A percentile compares a stretch with the other conserved stretches of the same genome.
phyloP scores from a whole-genome alignment of 805 yeast species.

The Metschnikowia vanudenii region DNA sequence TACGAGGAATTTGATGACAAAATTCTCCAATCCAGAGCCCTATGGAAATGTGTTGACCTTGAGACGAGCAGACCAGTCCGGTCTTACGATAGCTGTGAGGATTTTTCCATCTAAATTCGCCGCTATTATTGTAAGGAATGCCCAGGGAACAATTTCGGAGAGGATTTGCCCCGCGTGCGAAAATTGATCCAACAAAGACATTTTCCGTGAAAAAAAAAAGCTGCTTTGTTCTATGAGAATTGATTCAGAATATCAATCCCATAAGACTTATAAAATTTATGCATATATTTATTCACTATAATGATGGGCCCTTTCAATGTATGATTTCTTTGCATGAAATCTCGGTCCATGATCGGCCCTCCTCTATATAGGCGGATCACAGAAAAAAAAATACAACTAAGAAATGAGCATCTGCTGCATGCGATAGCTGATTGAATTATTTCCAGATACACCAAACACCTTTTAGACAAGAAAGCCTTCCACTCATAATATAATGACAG shows the following conservation, averaged over 20 bases:
- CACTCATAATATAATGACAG: slow-evolving; percentile 23
- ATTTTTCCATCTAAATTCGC: slow-evolving; percentile 3
- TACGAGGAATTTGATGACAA: slow-evolving; percentile 60
- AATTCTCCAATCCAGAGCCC: slow-evolving; percentile 43
- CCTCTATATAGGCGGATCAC: slow-evolving; percentile 6
- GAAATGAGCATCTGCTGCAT: neutral
- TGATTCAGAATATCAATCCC: too few species aligned
- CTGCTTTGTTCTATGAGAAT: too few species aligned
- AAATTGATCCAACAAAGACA: too few species aligned
- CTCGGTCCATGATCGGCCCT: slow-evolving; percentile 5
- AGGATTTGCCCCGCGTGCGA: too few species aligned
- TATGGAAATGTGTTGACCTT: slow-evolving; percentile 64
- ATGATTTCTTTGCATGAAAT: neutral
- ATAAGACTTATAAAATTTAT: neutral
- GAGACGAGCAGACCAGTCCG: slow-evolving; percentile 62
- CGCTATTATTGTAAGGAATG: neutral
- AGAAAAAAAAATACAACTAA: neutral
- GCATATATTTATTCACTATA: too few species aligned
- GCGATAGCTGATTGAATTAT: neutral
- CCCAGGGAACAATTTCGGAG: neutral
- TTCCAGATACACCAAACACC: neutral
- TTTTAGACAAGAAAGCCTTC: neutral
- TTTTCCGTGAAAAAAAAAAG: too few species aligned
- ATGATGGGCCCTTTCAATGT: too few species aligned
- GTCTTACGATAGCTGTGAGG: slow-evolving; percentile 31